These are phyloP conservation scores for Tricholoma flavovirens DNA, from an alignment of 768 basidiomycete genomes.

Conservation along the genomic window DNA sequence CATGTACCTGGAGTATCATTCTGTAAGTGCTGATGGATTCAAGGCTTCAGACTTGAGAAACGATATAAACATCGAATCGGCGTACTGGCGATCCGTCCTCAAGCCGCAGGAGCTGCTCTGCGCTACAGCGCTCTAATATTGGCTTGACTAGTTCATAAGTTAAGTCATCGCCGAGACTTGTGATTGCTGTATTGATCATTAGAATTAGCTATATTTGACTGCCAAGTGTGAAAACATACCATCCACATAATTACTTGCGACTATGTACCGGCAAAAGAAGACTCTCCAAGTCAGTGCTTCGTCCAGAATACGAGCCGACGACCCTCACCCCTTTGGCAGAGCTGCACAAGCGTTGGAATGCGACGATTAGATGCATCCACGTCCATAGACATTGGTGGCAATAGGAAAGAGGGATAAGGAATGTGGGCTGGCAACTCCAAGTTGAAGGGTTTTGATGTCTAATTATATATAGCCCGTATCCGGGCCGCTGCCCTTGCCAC, in stretches of 20 bases:
- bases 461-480: too few species aligned
- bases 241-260: constrained; percentile 55
- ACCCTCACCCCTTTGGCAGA: constrained; percentile 67
- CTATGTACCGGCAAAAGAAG: constrained; percentile 30
- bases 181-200: constrained; percentile 42
- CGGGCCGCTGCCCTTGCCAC: too few species aligned
- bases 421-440: too few species aligned
- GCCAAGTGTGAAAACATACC: constrained; percentile 36
- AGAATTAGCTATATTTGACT: constrained; percentile 2
- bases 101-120: constrained; percentile 62
- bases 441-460: too few species aligned
- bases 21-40: constrained; percentile 40
- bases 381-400: constrained; percentile 28
- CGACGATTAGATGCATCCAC: constrained; percentile 30
- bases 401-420: not conserved
- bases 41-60: not conserved
- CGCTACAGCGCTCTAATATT: constrained; percentile 66
- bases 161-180: constrained; percentile 56
- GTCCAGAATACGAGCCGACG: constrained; percentile 4
- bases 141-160: constrained; percentile 65
- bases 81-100: constrained; percentile 69
- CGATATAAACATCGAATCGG: constrained; percentile 7
- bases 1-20: constrained; percentile 49
- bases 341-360: constrained; percentile 58
- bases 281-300: constrained; percentile 9